Conservation (phyloP, 2,329 filamentous ascomycete genomes). For the Xylariaceae sp. region DNA sequence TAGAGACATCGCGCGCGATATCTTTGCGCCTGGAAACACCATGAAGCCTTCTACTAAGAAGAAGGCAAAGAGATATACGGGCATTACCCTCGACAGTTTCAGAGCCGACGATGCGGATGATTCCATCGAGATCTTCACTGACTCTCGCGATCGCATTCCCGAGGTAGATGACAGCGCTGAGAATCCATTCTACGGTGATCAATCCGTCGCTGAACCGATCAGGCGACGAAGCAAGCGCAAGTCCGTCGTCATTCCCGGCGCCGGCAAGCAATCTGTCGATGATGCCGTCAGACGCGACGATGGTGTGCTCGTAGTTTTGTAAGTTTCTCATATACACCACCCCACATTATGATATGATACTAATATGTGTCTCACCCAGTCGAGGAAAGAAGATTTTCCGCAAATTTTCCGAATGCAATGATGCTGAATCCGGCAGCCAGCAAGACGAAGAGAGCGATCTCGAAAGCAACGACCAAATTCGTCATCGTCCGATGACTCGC, state of each 20-base stretch:
- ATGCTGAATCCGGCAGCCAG: slow-evolving; percentile 33
- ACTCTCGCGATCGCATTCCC: slow-evolving; percentile 72
- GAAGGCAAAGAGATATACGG: slow-evolving; percentile 51
- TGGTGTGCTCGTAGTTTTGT: slow-evolving; percentile 73
- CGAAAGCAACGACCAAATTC: slow-evolving; percentile 26
- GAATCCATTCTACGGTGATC: slow-evolving; percentile 64
- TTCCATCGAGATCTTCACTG: slow-evolving; percentile 68
- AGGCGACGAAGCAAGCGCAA: slow-evolving; percentile 52
- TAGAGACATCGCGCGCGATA: slow-evolving; percentile 51
- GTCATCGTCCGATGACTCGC: slow-evolving; percentile 48
- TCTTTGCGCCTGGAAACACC: slow-evolving; percentile 57
- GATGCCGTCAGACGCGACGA: slow-evolving; percentile 60
- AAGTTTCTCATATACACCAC: slow-evolving; percentile 38
- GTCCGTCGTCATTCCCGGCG: slow-evolving; percentile 49
- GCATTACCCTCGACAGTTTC: slow-evolving; percentile 53
- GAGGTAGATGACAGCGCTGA: slow-evolving; percentile 58
- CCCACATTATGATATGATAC: slow-evolving; percentile 15
- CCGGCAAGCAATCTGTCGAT: slow-evolving; percentile 54
- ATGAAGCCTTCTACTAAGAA: slow-evolving; percentile 55
- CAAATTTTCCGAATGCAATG: slow-evolving; percentile 49
- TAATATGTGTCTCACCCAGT: slow-evolving; percentile 38
- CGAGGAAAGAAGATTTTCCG: slow-evolving; percentile 75
- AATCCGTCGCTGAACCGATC: slow-evolving; percentile 34
- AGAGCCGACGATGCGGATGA: slow-evolving; percentile 49
- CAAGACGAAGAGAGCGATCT: slow-evolving; percentile 14